Evolutionary conservation across 2,329 filamentous ascomycete genomes (phyloP), one percentile per base, ranked within the genome.

Genomic region (Drechslerella dactyloides): DNA sequence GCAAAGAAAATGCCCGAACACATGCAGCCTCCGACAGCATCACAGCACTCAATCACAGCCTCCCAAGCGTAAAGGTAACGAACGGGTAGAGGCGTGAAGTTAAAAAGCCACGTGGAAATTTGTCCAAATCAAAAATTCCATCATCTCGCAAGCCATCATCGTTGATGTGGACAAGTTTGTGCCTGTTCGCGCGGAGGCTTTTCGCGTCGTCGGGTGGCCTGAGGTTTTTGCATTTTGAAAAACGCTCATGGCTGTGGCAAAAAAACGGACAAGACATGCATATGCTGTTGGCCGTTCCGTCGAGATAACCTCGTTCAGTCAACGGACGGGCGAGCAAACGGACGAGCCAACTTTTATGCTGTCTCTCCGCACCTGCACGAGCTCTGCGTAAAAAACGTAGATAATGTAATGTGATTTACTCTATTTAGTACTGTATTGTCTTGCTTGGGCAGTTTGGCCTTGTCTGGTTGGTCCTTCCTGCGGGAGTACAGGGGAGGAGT

Each of bases 41-140:
- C n/a, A 13, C 33, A 11, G 27, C 24, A 21, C 24, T 19, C 37
- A 15, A 17, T 46, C 19, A 53, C 21, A 17, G 19, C 51, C 33
- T 15, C 55, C 11, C 21, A 19, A 19, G 10, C 59, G 24, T 37
- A 37, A 19, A 48, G 59, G 17, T 58, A 46, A 42, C 48, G 27
- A 17, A 61, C 64, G 64, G 64, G 64, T 56, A 69, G 64, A 51
- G 64, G 54, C 59, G 53, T 59, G 44, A 54, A 61, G 59, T 59
- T 70, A 70, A 64, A 62, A 60, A 63, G 66, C 66, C 66, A 70
- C 66, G 66, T 70, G 66, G 66, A 70, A 64, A 70, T 70, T 70
- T 58, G 59, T 11, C 11, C 44, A 66, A 17, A 33, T 33, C 27
- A 33, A 66, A 53, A 21, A 21, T 52, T 46, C 23, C 15, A 4